Evolutionary conservation across 2,329 filamentous ascomycete genomes (phyloP), one percentile per base, ranked within the genome.

Genomic region (Fusarium coffeatum): DNA sequence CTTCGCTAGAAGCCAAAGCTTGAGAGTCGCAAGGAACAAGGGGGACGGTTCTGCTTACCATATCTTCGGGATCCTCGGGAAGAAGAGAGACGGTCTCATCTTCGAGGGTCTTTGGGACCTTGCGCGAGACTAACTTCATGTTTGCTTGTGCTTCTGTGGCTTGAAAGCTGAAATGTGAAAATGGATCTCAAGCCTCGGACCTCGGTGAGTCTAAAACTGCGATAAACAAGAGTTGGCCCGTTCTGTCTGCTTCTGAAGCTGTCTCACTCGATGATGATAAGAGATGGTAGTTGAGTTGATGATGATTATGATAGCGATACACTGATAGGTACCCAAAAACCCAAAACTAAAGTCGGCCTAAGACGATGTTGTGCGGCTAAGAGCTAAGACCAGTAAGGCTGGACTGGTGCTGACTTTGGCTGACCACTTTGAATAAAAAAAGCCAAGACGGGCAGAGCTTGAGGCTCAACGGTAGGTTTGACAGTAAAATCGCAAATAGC

Each of bases 51-150:
- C 34, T 32, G 68, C 80, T 64, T 57, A 83, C 83, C 82, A 85
- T 84, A 72, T 84, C 82, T 72, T 84, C 82, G 41, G 82, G 79
- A 71, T 84, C 82, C 56, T 84, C 82, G 55, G 82, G 80, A 9
- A 83, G 72, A 22, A 84, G 78, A 41, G 80, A 81, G 54, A 84
- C 76, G 28, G 78, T 77, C 74, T 83, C 79, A 59, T 81, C 80
- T 75, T 80, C 78, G 49, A 81, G 71, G n/a, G 78, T 76, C 45
- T 79, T 78, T 55, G 80, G 77, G 48, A 80, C 72, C 64, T 79
- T 78, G 53, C 79, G 78, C 43, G 78, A 76, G 54, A 81, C 72
- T 54, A 83, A 75, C 77, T 83, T 83, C 81, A 83, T 83, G 16
- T 58, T 66, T 50, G 37, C 18, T 54, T 66, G 64, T 60, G 59